Percentiles rank a stretch among this genome's conserved stretches.
phyloP scores from a whole-genome alignment of 2,329 filamentous ascomycete species.

The Bipolaris gigantea region DNA sequence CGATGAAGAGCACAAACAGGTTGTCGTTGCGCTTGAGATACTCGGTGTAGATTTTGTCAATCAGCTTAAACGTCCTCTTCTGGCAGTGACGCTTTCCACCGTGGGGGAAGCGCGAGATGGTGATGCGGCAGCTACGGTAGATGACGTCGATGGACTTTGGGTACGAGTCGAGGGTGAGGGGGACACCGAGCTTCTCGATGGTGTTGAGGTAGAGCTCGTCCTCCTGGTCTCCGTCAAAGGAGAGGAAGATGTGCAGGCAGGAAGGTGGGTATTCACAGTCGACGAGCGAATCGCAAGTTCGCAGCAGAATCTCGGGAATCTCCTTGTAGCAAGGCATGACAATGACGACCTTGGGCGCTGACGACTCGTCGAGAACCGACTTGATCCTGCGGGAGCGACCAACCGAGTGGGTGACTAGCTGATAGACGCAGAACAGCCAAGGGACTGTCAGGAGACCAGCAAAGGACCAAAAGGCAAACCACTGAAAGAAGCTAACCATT shows the following conservation, averaged over 20 bases:
- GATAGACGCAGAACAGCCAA: conserved; percentile 91
- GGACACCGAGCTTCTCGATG: conserved; percentile 80
- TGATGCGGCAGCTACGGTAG: conserved; percentile 81
- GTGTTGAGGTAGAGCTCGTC: conserved; percentile 88
- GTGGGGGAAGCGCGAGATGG: conserved; percentile 87
- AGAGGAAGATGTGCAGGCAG: conserved; percentile 92
- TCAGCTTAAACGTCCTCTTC: conserved; percentile 88
- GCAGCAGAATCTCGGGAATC: conserved; percentile 78
- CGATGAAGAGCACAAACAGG: conserved; percentile 93
- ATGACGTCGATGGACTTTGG: conserved; percentile 88
- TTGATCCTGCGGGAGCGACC: conserved; percentile 82
- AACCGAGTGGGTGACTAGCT: conserved; percentile 83
- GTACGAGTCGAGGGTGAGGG: conserved; percentile 73
- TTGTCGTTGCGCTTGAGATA: conserved; percentile 89
- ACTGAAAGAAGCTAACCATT: conserved; percentile 76
- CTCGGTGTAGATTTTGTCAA: conserved; percentile 86
- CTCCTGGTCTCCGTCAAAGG: conserved; percentile 87
- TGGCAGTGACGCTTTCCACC: conserved; percentile 94
- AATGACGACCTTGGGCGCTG: conserved; percentile 90
- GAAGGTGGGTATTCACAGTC: conserved; percentile 91
- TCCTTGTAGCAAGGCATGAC: conserved; percentile 98
- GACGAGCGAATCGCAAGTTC: conserved; percentile 87
- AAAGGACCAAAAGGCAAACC: conserved; percentile 96
- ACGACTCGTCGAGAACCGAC: conserved; percentile 77
- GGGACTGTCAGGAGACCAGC: conserved; percentile 81